phyloP scores from a whole-genome alignment of 208 protist genomes.

The Crithidia thermophila region DNA sequence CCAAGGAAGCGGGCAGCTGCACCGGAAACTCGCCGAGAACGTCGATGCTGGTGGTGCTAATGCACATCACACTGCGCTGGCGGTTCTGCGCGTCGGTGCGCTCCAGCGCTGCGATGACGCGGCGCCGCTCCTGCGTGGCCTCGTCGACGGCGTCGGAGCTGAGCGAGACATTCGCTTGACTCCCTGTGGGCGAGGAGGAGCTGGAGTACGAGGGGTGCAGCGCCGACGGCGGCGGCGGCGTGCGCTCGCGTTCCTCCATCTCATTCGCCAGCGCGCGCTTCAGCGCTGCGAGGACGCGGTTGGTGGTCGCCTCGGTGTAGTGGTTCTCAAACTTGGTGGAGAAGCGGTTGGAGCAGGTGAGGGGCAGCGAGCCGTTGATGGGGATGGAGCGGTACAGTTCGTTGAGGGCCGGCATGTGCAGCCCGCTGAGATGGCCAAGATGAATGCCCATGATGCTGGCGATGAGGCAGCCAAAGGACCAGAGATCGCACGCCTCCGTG shows the following conservation, averaged over 20 bases:
- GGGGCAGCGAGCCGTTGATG: constrained; percentile 44
- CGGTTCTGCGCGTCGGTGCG: constrained; percentile 2
- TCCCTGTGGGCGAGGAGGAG: background rate
- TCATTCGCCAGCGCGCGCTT: constrained; percentile 36
- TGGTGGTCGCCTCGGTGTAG: constrained; percentile 38
- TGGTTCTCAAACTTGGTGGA: constrained; percentile 46
- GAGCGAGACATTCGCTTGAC: constrained; percentile 2
- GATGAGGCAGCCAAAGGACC: constrained; percentile 82
- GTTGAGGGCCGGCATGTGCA: constrained; percentile 69
- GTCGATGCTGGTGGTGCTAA: constrained; percentile 40
- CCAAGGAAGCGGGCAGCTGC: constrained; percentile 54
- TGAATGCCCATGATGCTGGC: constrained; percentile 76
- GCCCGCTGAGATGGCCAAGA: constrained; percentile 67
- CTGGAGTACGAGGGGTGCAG: background rate
- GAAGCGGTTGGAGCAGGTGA: constrained; percentile 55
- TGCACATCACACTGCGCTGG: constrained; percentile 45
- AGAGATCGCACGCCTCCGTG: constrained; percentile 81
- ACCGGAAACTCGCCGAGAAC: constrained; percentile 44
- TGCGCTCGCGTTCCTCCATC: constrained; percentile 28
- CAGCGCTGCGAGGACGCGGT: constrained; percentile 48
- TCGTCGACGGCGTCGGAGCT: constrained; percentile 3
- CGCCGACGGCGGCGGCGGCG: constrained; percentile 5
- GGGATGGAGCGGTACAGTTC: constrained; percentile 66
- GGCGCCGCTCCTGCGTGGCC: constrained; percentile 11
- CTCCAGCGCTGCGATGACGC: constrained; percentile 9